Percentiles rank a stretch among this genome's conserved stretches.
phyloP scores from a whole-genome alignment of 139 green algal genomes.

The Chlamydomonas applanata region DNA sequence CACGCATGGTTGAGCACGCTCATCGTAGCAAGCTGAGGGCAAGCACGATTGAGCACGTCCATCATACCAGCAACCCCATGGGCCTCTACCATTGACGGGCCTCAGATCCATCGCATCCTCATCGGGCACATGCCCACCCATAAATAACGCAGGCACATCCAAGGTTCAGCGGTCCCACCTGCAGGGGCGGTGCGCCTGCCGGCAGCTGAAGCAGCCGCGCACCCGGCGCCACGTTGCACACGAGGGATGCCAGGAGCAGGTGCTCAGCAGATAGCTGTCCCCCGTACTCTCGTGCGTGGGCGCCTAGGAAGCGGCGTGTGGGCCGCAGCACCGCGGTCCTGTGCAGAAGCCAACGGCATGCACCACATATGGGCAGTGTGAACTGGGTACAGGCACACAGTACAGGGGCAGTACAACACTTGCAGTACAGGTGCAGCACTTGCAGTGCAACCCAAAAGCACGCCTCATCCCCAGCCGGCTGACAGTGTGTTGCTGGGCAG shows the following conservation, averaged over 20 bases:
- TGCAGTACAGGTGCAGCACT: too few relatives aligned
- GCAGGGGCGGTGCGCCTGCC: background rate
- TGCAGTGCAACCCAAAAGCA: too few relatives aligned
- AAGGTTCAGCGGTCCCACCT: background rate
- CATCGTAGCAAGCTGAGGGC: too few relatives aligned
- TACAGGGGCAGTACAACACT: too few relatives aligned
- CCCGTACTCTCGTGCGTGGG: background rate
- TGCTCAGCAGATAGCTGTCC: too few relatives aligned
- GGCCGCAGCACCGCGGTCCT: slow-evolving; percentile 46
- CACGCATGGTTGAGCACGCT: too few relatives aligned
- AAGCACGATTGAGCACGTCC: background rate
- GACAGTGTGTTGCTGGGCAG: too few relatives aligned
- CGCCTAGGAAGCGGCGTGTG: slow-evolving; percentile 37
- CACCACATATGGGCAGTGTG: too few relatives aligned
- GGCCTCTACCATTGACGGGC: background rate
- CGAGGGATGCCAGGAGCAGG: background rate
- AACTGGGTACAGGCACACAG: too few relatives aligned
- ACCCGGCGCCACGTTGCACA: slow-evolving; percentile 53
- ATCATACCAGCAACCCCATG: background rate
- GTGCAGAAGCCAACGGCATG: background rate
- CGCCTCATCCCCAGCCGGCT: too few relatives aligned
- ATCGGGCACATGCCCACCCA: background rate
- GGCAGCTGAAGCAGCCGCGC: slow-evolving; percentile 44
- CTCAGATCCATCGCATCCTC: background rate
- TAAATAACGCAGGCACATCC: slow-evolving; percentile 1